Evolutionary conservation across 495 filamentous ascomycete species (phyloP).

Genomic region (Talaromyces wortmannii): DNA sequence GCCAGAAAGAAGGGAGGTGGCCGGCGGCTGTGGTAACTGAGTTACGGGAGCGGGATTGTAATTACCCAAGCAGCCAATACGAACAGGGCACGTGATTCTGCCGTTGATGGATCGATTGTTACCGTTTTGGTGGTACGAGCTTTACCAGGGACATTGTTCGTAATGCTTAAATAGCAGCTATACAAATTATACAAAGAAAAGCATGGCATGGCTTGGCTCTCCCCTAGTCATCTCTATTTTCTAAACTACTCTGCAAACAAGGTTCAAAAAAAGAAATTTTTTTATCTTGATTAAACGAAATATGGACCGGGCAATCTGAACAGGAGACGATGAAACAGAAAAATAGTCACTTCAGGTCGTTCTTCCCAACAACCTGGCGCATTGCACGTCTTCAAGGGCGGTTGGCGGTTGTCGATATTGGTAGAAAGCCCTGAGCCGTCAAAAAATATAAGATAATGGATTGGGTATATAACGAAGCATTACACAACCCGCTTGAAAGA

Average conservation of each 20-base stretch:
- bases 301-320: neutral
- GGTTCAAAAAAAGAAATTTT: neutral
- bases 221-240: neutral
- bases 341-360: neutral
- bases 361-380: neutral
- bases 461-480: slow-evolving; percentile 8
- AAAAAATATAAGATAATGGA: slow-evolving; percentile 5
- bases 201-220: no score
- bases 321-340: neutral
- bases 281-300: neutral
- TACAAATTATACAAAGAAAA: no score
- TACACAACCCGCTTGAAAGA: slow-evolving; percentile 7
- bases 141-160: no score
- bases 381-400: neutral
- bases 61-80: neutral
- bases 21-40: slow-evolving; percentile 1
- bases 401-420: neutral
- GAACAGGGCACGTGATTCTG: neutral
- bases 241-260: neutral
- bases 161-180: no score
- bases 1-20: neutral
- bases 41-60: neutral
- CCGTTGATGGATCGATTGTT: no score
- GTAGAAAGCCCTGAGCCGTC: neutral
- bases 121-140: no score